Evolutionary conservation across 1,284 basidiomycete genomes (phyloP).

Genomic region (Ceratobasidium sp.): DNA sequence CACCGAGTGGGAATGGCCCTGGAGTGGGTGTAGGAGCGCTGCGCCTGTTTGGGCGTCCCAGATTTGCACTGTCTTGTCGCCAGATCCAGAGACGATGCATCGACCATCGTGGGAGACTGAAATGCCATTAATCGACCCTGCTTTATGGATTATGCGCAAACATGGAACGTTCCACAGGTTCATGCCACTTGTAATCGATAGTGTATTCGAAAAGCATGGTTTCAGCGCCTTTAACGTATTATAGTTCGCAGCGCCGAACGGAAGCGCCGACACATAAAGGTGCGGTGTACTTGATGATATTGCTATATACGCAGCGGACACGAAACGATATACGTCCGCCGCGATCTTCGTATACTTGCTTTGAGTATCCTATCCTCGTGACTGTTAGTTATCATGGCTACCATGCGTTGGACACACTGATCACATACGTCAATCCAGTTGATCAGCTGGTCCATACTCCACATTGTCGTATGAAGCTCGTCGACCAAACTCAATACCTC

Average conservation of each 20-base stretch:
- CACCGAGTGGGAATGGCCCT: no score
- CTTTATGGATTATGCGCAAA: not conserved
- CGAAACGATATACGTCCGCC: not conserved
- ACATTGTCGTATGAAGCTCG: not conserved
- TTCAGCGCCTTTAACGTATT: not conserved
- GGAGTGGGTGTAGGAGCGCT: constrained; percentile 20
- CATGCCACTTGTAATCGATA: not conserved
- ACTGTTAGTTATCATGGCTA: not conserved
- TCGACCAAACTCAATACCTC: not conserved
- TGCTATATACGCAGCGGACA: not conserved
- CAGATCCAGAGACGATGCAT: constrained; percentile 23
- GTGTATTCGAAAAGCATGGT: not conserved
- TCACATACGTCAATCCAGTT: constrained; percentile 10
- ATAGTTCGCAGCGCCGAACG: constrained; percentile 7
- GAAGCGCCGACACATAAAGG: no score
- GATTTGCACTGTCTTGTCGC: constrained; percentile 20
- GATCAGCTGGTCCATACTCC: not conserved
- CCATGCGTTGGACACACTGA: not conserved
- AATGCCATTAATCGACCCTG: not conserved
- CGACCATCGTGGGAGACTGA: not conserved
- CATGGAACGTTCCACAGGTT: not conserved
- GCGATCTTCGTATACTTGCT: not conserved
- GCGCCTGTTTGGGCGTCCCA: constrained; percentile 29
- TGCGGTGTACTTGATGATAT: constrained; percentile 31
- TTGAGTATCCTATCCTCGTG: not conserved